These are phyloP conservation scores for Sutorius australiensis DNA, from an alignment of 768 basidiomycete species.

Conservation along the genomic window DNA sequence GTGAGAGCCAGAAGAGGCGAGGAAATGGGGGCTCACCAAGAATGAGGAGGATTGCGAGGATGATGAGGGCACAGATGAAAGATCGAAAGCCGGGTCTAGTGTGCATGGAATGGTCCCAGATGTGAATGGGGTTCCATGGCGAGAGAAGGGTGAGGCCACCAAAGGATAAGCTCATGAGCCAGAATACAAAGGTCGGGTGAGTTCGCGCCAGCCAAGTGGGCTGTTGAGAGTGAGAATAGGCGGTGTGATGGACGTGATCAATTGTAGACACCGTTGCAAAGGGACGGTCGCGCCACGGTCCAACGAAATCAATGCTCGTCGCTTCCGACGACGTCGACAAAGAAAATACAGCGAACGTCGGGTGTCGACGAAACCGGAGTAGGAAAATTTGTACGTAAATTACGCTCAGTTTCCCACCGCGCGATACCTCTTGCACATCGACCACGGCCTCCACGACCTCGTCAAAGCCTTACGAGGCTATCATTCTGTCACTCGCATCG, in stretches of 20 bases:
- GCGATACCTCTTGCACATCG: not conserved
- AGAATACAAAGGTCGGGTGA: constrained; percentile 46
- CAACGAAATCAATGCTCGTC: constrained; percentile 7
- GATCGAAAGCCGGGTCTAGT: constrained; percentile 65
- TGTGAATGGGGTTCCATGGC: constrained; percentile 50
- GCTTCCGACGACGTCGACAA: constrained; percentile 17
- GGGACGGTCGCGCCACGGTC: constrained; percentile 18
- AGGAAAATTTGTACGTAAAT: constrained; percentile 23
- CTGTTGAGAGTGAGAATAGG: constrained; percentile 31
- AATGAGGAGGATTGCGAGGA: constrained; percentile 63
- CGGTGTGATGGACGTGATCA: constrained; percentile 23
- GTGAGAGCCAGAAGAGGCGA: not conserved
- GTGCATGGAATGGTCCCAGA: constrained; percentile 47
- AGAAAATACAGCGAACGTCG: constrained; percentile 2
- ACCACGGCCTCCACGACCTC: not conserved
- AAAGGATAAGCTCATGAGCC: constrained; percentile 64
- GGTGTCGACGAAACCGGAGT: constrained; percentile 24
- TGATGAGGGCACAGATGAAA: constrained; percentile 65
- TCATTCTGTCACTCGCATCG: not conserved
- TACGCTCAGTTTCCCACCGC: constrained; percentile 16
- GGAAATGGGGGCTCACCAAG: constrained; percentile 51
- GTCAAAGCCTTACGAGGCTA: not conserved
- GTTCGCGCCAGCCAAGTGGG: constrained; percentile 32
- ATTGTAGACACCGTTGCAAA: constrained; percentile 42
- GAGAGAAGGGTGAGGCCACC: constrained; percentile 60